Evolutionary conservation across 306 rosid species (phyloP), one percentile per base, ranked within the genome.

Genomic region (Prunus kanzakura): DNA sequence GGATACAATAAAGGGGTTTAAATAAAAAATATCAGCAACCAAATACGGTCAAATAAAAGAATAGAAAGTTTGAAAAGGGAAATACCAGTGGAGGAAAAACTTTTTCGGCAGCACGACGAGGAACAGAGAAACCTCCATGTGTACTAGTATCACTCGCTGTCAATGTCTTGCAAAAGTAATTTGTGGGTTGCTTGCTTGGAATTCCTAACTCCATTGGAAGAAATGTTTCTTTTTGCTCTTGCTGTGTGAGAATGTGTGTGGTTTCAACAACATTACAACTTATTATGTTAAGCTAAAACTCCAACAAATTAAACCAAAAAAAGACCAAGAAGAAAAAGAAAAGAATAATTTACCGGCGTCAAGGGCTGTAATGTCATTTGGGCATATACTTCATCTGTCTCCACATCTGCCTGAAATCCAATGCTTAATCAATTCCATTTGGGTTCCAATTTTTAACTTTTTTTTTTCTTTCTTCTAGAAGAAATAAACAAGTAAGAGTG

Each of bases 71-170:
- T 3, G 57, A 43, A 20, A 13, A 43, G 58, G 67, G 61, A 54
- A 56, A 20, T 88, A 89, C 95, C 89, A 91, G 82, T 1, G 95
- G 97, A 79, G 95, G 95, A 61, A 91, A 91, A 79, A 91, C 97
- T 91, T 91, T 91, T 83, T 91, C 97, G 6, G 97, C 97, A 3
- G 97, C 97, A 71, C 97, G 97, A 69, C 97, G 97, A 76, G 97
- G 97, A 83, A 91, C 97, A 64, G 97, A 91, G 81, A 91, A 91
- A 56, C 97, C 97, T 82, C 97, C 97, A 79, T 91, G 97, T 30
- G 97, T 91, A 77, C 97, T 91, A 19, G 97, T 91, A 82, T 91
- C 97, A 74, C 97, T 91, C 0, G 97, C 97, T 3, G 97, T 91
- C 83, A 91, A 77, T 67, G 94, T 91, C 90, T 91, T 91, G 94